Percentiles rank a stretch among this genome's conserved stretches.
These are phyloP conservation scores for Sporothrix variecibatus DNA, from an alignment of 2,329 filamentous ascomycete genomes.

Conservation along the genomic window DNA sequence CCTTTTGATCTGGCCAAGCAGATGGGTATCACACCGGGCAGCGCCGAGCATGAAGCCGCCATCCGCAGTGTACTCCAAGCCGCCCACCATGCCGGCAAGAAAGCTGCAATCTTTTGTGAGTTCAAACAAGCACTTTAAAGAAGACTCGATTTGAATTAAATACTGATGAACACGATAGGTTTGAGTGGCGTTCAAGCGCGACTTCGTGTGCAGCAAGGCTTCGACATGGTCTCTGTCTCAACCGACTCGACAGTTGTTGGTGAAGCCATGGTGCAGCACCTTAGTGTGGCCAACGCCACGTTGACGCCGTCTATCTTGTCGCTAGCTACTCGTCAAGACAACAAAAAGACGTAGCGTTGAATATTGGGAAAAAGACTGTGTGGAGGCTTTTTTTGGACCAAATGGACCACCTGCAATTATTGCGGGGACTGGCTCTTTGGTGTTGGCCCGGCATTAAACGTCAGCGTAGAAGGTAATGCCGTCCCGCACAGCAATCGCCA, in stretches of 20 bases:
- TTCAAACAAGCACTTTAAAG: background rate
- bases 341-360: no score
- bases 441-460: background rate
- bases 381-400: no score
- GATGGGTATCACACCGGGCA: conserved; percentile 35
- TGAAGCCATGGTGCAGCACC: background rate
- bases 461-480: background rate
- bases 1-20: conserved; percentile 41
- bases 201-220: background rate
- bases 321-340: background rate
- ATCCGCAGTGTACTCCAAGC: conserved; percentile 40
- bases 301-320: background rate
- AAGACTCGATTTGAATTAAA: background rate
- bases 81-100: conserved; percentile 39
- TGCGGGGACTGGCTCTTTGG: background rate
- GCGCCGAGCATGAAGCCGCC: conserved; percentile 43
- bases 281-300: background rate
- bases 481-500: background rate
- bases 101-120: conserved; percentile 43
- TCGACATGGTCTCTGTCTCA: background rate
- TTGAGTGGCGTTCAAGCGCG: background rate
- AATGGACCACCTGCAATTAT: background rate
- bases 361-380: no score
- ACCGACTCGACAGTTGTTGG: background rate
- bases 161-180: background rate